phyloP scores from a whole-genome alignment of 441 rosid genomes.

The Populus hybrid region DNA sequence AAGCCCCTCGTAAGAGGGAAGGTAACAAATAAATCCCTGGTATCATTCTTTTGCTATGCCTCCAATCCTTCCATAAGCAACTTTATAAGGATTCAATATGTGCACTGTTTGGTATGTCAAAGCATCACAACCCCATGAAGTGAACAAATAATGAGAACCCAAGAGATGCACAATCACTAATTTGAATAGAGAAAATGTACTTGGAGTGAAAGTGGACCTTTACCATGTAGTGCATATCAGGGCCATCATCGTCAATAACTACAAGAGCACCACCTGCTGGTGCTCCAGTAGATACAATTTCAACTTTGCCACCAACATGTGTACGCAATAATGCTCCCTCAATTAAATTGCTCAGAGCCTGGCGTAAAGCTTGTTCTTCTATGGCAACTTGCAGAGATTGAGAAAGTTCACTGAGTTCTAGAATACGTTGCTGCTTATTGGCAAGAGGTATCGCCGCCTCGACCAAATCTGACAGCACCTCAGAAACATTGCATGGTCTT shows the following conservation, averaged over 20 bases:
- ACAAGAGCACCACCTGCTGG: slow-evolving; percentile 83
- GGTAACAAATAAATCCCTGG: neutral
- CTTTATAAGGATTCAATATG: neutral
- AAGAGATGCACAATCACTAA: neutral
- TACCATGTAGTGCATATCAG: slow-evolving; percentile 95
- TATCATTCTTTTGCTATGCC: neutral
- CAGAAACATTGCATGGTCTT: slow-evolving; percentile 86
- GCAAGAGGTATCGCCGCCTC: slow-evolving; percentile 78
- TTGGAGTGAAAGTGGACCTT: slow-evolving; percentile 1
- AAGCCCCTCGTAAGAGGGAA: no score
- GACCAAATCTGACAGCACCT: slow-evolving; percentile 65
- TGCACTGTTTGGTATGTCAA: neutral
- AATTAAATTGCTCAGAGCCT: slow-evolving; percentile 85
- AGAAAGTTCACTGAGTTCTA: slow-evolving; percentile 54
- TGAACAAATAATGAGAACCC: slow-evolving; percentile 1
- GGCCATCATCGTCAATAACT: slow-evolving; percentile 86
- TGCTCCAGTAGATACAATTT: slow-evolving; percentile 62
- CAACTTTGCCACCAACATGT: slow-evolving; percentile 72
- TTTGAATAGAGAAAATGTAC: neutral
- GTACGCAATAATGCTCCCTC: slow-evolving; percentile 94
- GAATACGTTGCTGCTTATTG: slow-evolving; percentile 56
- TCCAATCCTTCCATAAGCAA: neutral
- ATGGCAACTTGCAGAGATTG: slow-evolving; percentile 62
- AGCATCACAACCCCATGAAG: neutral
- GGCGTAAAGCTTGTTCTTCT: slow-evolving; percentile 81